Percentiles rank a stretch among this genome's conserved stretches.
Evolutionary conservation across 2,329 filamentous ascomycete genomes (phyloP).

Genomic region (Gliomastix tumulicola): DNA sequence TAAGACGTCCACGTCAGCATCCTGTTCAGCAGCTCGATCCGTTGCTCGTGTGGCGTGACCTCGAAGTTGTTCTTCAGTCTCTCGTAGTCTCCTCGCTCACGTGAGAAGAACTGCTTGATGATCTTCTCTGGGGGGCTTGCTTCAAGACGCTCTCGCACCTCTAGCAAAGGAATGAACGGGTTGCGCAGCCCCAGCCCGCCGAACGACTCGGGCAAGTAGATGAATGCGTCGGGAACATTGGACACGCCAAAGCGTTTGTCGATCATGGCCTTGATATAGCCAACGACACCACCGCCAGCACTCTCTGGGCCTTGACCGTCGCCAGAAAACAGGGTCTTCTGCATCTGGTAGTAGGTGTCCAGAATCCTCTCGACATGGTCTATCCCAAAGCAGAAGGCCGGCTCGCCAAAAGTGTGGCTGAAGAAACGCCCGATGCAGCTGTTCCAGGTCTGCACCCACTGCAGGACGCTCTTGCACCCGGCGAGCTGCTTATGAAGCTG

Average conservation of each 20-base stretch:
- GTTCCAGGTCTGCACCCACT: slow-evolving; percentile 36
- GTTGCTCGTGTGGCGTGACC: background rate
- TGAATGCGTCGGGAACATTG: slow-evolving; percentile 35
- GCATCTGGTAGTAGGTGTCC: slow-evolving; percentile 30
- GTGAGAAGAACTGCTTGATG: background rate
- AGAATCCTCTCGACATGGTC: slow-evolving; percentile 36
- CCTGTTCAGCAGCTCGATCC: background rate
- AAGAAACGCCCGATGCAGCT: slow-evolving; percentile 38
- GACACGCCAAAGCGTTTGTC: slow-evolving; percentile 22
- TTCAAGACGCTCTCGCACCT: slow-evolving; percentile 19
- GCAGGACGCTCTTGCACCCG: slow-evolving; percentile 36
- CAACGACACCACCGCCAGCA: slow-evolving; percentile 13
- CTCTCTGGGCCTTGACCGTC: too few species aligned
- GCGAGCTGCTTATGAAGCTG: slow-evolving; percentile 49
- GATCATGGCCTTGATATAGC: slow-evolving; percentile 20
- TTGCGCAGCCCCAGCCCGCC: slow-evolving; percentile 39
- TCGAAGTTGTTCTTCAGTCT: background rate
- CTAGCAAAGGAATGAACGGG: slow-evolving; percentile 33
- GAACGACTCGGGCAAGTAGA: slow-evolving; percentile 35
- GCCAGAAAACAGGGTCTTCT: slow-evolving; percentile 31
- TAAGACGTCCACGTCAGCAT: background rate
- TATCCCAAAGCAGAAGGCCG: slow-evolving; percentile 34
- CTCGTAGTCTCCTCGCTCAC: too few species aligned
- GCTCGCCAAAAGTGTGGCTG: slow-evolving; percentile 35
- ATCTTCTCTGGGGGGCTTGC: background rate